phyloP scores from a whole-genome alignment of 83 land plant species.

The Diphasiastrum complanatum region DNA sequence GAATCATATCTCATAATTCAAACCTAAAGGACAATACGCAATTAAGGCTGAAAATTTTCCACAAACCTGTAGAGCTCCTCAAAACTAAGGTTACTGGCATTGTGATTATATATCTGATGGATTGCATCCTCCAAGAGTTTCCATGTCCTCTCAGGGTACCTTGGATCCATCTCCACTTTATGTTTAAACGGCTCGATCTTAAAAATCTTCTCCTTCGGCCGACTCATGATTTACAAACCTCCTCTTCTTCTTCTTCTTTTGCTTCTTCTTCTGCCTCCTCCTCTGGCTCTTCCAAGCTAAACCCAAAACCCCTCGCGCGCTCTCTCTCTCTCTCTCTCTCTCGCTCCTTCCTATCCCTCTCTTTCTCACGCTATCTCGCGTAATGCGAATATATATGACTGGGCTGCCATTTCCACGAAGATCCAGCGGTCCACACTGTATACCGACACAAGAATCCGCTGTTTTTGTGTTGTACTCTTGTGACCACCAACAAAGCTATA shows the following conservation, averaged over 20 bases:
- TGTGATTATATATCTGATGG: slow-evolving; percentile 94
- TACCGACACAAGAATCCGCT: no score
- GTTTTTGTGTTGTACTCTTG: no score
- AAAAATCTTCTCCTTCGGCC: slow-evolving; percentile 70
- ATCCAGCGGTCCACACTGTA: no score
- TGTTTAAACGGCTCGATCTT: slow-evolving; percentile 97
- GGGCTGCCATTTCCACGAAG: no score
- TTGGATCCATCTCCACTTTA: slow-evolving; percentile 91
- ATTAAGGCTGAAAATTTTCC: not conserved
- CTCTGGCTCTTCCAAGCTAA: not conserved
- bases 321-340: slow-evolving; percentile 48
- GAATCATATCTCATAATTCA: not conserved
- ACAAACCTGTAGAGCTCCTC: slow-evolving; percentile 89
- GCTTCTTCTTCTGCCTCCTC: not conserved
- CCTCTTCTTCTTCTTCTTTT: slow-evolving; percentile 12
- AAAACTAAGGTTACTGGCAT: slow-evolving; percentile 93
- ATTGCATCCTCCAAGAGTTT: slow-evolving; percentile 92
- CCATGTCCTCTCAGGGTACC: slow-evolving; percentile 96
- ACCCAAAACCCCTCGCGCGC: slow-evolving; percentile 29
- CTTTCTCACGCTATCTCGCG: slow-evolving; percentile 12
- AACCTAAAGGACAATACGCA: not conserved
- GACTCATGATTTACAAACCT: slow-evolving; percentile 53
- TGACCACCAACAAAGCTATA: no score
- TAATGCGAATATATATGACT: slow-evolving; percentile 18
- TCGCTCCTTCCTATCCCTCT: slow-evolving; percentile 28